A percentile compares a stretch with the other conserved stretches of the same genome.
Conservation (phyloP, 805 yeast species). For the Monosporozyma unispora region DNA sequence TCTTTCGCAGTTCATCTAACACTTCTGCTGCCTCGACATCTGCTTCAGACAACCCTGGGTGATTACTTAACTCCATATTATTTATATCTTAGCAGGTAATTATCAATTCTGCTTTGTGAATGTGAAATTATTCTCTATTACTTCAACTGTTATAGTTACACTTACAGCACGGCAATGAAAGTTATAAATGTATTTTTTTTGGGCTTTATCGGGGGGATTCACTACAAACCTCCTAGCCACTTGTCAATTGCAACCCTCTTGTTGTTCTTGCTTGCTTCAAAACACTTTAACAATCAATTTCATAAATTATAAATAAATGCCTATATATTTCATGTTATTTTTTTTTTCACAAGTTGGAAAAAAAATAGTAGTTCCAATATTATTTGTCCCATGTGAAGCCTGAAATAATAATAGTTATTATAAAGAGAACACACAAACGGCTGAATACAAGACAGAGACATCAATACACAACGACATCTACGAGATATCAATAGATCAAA, state of each 20-base stretch:
- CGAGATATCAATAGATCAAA: constrained; percentile 9
- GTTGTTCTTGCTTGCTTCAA: neutral
- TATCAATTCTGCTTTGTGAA: neutral
- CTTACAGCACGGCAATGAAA: too few relatives aligned
- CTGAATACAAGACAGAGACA: too few relatives aligned
- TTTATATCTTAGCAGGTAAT: neutral
- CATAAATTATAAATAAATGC: neutral
- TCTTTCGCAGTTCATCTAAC: constrained; percentile 19
- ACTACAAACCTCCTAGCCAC: neutral
- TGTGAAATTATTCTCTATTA: too few relatives aligned
- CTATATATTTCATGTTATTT: neutral
- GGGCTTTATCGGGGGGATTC: too few relatives aligned
- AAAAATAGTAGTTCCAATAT: neutral
- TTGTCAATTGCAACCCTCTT: neutral
- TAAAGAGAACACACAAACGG: neutral
- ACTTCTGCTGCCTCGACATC: constrained; percentile 24
- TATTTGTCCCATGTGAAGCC: constrained; percentile 1
- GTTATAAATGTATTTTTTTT: too few relatives aligned
- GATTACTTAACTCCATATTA: constrained; percentile 2
- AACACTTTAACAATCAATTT: neutral
- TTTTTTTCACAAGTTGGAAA: neutral
- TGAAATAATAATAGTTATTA: neutral
- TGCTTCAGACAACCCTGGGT: constrained; percentile 16
- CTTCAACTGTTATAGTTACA: too few relatives aligned
- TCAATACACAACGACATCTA: too few relatives aligned